Evolutionary conservation across 1,284 basidiomycete species (phyloP).

Genomic region (Tilletia indica): DNA sequence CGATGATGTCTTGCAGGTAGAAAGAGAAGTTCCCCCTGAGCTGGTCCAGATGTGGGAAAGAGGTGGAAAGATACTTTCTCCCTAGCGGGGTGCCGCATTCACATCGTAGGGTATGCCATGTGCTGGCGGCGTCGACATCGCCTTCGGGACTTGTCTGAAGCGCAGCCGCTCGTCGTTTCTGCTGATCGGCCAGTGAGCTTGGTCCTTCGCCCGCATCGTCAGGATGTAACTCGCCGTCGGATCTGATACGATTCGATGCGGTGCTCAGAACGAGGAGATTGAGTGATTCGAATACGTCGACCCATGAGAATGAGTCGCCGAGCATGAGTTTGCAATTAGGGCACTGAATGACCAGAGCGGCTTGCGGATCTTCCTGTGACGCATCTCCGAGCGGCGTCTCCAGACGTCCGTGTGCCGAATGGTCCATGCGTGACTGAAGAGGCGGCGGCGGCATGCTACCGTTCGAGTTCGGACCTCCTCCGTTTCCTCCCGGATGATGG

Average conservation of each 20-base stretch:
- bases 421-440: background rate
- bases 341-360: background rate
- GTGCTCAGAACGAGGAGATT: conserved; percentile 1
- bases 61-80: conserved; percentile 3
- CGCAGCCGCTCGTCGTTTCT: background rate
- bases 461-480: too few species aligned
- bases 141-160: conserved; percentile 1
- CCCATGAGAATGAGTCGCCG: conserved; percentile 4
- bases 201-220: background rate
- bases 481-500: too few species aligned
- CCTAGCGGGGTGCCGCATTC: background rate
- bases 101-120: background rate
- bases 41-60: background rate
- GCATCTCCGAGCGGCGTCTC: background rate
- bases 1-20: background rate
- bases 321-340: background rate
- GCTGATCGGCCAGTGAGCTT: background rate
- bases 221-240: background rate
- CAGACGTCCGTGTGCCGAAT: background rate
- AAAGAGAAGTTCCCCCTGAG: conserved; percentile 5
- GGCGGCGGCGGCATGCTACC: too few species aligned
- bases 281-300: conserved; percentile 6
- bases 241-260: background rate
- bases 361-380: background rate
- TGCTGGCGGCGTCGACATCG: conserved; percentile 3